Conservation (phyloP, 208 protist species). For the Leishmania mexicana region DNA sequence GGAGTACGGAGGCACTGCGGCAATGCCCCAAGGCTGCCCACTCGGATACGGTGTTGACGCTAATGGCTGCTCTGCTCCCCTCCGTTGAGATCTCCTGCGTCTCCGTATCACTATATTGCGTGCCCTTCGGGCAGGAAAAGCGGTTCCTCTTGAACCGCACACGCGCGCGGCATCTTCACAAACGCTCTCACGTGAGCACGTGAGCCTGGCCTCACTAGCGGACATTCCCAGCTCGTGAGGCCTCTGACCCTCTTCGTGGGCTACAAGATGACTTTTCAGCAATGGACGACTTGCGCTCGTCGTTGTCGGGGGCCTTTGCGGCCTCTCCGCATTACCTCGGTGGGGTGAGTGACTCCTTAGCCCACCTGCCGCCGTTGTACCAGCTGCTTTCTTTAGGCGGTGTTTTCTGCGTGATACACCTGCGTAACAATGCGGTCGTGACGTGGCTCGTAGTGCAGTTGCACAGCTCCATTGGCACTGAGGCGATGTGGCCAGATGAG, state of each 20-base stretch:
- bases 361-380: slow-evolving; percentile 85
- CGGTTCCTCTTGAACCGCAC: background rate
- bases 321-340: slow-evolving; percentile 54
- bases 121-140: background rate
- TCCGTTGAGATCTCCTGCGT: background rate
- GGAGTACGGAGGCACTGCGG: background rate
- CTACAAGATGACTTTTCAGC: background rate
- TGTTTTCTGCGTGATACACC: slow-evolving; percentile 71
- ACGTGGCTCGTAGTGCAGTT: slow-evolving; percentile 74
- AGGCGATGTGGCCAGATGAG: slow-evolving; percentile 66
- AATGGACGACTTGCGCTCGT: background rate
- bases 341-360: slow-evolving; percentile 66
- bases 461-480: slow-evolving; percentile 82
- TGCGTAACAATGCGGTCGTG: slow-evolving; percentile 72
- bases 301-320: background rate
- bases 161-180: no score
- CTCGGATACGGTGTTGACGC: background rate
- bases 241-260: background rate
- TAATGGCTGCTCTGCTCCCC: background rate
- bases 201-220: background rate
- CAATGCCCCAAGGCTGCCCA: background rate
- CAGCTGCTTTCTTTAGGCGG: slow-evolving; percentile 65
- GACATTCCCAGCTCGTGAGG: background rate
- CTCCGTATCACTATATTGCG: background rate
- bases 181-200: background rate